Base-by-base conservation (phyloP, 2,329 filamentous ascomycete genomes). In the Fusarium ramigenum region DNA sequence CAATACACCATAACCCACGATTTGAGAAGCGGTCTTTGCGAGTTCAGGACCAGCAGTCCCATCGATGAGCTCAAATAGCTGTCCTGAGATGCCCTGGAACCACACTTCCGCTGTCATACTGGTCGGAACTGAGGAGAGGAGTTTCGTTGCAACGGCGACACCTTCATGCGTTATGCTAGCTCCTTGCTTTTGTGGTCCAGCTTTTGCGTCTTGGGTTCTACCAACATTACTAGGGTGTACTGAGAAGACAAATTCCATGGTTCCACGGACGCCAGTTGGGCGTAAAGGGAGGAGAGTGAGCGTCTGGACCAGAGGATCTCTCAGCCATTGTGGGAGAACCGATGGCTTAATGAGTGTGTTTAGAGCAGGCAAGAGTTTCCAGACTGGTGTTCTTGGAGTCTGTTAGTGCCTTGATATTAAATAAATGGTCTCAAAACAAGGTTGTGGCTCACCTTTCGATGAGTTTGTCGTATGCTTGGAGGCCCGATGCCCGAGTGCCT, bases 191-290 rank as follows among this genome's bases (percentile, higher is more conserved):
- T 89, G 87, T 2, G 86, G 83, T 8, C 78, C 77, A 5, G 82
- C 80, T 2, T 60, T 52, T 21, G 82, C 82, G 61, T 86, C 84
- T 11, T 83, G 80, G 1, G 79, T 60, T 73, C 81, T 80, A 63
- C 83, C 79, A 11, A 82, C 81, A 72, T 83, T 85, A 69, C 87
- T 86, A 1, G 91, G 88, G 69, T 93, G 91, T 11, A 93, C 89
- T 3, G 91, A 87, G 64, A 93, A 92, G 40, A 94, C 85, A 77
- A 93, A 93, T 77, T 93, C 92, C 69, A 93, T 84, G 1, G 90
- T 92, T 32, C 89, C 87, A 39, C 92, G 87, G 19, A 94, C 90
- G 23, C 92, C 92, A 69, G 89, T 86, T 5, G 84, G 82, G 8
- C 91, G 85, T 32, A 93, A 83, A 2, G 92, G 92, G 15, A 93